Evolutionary conservation across 1,284 basidiomycete genomes (phyloP), one percentile per base, ranked within the genome.

Genomic region (Ceratobasidium sp.): DNA sequence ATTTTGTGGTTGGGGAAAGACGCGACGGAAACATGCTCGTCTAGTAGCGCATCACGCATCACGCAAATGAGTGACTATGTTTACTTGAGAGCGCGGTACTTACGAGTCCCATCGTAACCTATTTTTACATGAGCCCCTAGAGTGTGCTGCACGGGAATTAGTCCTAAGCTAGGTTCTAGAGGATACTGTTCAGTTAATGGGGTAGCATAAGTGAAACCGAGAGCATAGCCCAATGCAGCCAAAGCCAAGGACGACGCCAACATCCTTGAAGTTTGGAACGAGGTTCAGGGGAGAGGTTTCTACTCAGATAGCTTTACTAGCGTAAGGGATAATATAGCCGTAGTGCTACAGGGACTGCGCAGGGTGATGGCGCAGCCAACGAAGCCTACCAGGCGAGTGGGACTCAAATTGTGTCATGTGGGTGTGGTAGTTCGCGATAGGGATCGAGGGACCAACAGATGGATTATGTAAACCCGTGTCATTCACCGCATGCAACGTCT

Each of bases 1-100:
- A 71, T 57, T 12, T 57, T 52, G 54, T 71, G 59, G 50, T 48
- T 40, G 15, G 68, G 68, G 12, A 71, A 56, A 26, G 62, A 75
- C 5, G 46, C 48, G 7, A 66, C 20, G 38, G 61, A 65, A 44
- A 66, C 38, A 44, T 75, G 48, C 50, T 75, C 73, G 38, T 65
- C 73, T 75, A 40, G 40, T 46, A 2, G 33, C 33, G 33, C 33
- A 33, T 33, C 12, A 38, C 15, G 33, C 33, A 40, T 17, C 65
- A 6, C 23, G 42, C 23, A 28, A 5, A 46, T 52, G 17, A 67
- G 33, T 42, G 20, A 20, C 33, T 42, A 13, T 67, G 13, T 40
- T 13, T 33, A n/a, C 23, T 3, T 50, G 20, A 2, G 40, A 7
- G 33, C 33, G 20, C 6, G 40, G 10, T 9, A 70, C 68, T 40